These are phyloP conservation scores for Anthoceros angustus DNA, from an alignment of 225 moss, liverwort and hornwort species.

Conservation along the genomic window DNA sequence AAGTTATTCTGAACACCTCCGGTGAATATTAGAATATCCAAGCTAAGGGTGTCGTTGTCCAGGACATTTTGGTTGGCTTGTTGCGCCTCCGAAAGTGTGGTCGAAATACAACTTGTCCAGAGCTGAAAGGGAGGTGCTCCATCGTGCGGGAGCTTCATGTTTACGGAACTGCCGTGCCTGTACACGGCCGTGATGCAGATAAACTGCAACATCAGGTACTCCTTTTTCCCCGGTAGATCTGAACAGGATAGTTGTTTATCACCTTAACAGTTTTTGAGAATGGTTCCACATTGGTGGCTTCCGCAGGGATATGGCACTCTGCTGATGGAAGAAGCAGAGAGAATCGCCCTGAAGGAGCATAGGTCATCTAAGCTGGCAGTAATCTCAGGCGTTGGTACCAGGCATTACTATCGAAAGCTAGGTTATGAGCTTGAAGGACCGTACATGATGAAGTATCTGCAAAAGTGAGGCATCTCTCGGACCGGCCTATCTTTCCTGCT, in stretches of 20 bases:
- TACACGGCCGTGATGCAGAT: slow-evolving; percentile 83
- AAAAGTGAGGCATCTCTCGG: neutral
- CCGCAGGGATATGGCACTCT: slow-evolving; percentile 86
- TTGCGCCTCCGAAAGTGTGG: slow-evolving; percentile 83
- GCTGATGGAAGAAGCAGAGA: slow-evolving; percentile 97
- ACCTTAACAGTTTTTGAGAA: neutral
- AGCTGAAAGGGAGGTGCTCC: slow-evolving; percentile 79
- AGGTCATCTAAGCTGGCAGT: slow-evolving; percentile 76
- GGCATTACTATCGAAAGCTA: slow-evolving; percentile 93
- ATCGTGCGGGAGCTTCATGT: slow-evolving; percentile 98
- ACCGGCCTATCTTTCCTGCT: no score
- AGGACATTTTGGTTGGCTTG: slow-evolving; percentile 97
- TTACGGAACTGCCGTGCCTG: slow-evolving; percentile 93
- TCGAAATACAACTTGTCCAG: slow-evolving; percentile 68
- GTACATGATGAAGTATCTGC: slow-evolving; percentile 85
- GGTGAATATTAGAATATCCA: neutral
- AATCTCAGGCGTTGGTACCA: slow-evolving; percentile 90
- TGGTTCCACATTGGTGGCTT: neutral
- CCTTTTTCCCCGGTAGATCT: neutral
- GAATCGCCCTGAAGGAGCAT: slow-evolving; percentile 63
- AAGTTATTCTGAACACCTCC: neutral
- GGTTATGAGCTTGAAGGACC: slow-evolving; percentile 98
- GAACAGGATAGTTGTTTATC: neutral
- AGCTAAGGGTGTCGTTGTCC: neutral
- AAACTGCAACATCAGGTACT: slow-evolving; percentile 95